Evolutionary conservation across 495 filamentous ascomycete genomes (phyloP).

Genomic region (Hypomontagnella monticulosa): DNA sequence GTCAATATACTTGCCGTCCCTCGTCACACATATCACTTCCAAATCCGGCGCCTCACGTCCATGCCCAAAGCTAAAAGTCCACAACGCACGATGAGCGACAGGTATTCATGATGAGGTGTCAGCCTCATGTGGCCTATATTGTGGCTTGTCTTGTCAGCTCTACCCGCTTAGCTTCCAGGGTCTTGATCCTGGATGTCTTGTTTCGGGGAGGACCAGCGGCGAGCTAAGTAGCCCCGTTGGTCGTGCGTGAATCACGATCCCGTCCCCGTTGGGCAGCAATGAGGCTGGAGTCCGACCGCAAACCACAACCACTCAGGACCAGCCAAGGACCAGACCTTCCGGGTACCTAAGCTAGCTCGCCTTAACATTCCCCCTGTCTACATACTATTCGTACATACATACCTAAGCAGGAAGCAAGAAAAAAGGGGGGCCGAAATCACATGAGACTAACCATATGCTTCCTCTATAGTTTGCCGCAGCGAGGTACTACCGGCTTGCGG

Average conservation of each 20-base stretch:
- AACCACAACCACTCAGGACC: conserved; percentile 42
- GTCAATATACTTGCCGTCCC: conserved; percentile 32
- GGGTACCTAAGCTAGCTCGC: conserved; percentile 6
- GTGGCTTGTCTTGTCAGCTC: conserved; percentile 44
- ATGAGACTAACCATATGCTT: conserved; percentile 53
- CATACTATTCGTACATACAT: conserved; percentile 21
- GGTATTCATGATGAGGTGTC: conserved; percentile 38
- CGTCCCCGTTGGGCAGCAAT: conserved; percentile 53
- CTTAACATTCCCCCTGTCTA: conserved; percentile 25
- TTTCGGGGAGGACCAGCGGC: conserved; percentile 14
- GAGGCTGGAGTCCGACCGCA: conserved; percentile 39
- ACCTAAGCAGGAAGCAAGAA: conserved; percentile 25
- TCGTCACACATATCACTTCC: conserved; percentile 45
- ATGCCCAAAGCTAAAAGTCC: conserved; percentile 37
- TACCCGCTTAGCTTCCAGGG: conserved; percentile 21
- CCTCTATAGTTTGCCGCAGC: conserved; percentile 78
- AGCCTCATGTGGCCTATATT: conserved; percentile 44
- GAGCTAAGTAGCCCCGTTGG: conserved; percentile 32
- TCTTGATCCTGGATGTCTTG: conserved; percentile 21
- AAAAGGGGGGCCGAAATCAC: conserved; percentile 30
- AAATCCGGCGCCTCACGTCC: conserved; percentile 34
- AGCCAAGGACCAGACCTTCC: conserved; percentile 3
- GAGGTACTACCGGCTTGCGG: conserved; percentile 92
- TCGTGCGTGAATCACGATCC: conserved; percentile 31
- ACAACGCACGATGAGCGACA: conserved; percentile 25